Evolutionary conservation across 768 basidiomycete species (phyloP).

Genomic region (Mycena maculata): DNA sequence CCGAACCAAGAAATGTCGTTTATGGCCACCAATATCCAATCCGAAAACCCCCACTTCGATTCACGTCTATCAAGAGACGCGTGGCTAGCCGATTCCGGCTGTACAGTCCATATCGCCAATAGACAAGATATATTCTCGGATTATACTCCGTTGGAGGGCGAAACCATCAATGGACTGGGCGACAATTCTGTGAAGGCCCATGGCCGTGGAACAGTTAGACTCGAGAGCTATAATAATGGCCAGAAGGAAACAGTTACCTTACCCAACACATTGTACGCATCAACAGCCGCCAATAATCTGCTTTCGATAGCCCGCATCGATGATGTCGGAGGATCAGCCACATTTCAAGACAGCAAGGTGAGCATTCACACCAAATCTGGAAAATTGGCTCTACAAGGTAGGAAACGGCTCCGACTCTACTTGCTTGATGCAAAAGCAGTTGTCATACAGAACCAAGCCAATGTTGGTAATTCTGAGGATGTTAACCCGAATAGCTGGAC

Average conservation of each 20-base stretch:
- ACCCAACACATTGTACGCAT: neutral
- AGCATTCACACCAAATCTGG: neutral
- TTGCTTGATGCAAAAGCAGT: neutral
- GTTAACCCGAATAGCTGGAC: conserved; percentile 6
- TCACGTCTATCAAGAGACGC: no score
- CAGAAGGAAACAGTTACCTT: neutral
- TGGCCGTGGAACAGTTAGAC: no score
- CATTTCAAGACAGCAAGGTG: neutral
- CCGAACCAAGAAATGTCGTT: no score
- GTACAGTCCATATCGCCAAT: no score
- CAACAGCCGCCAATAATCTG: neutral
- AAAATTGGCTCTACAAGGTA: neutral
- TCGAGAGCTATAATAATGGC: no score
- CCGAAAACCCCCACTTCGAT: no score
- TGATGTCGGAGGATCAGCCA: neutral
- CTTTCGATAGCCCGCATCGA: neutral
- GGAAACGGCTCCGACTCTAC: neutral
- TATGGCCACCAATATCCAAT: neutral
- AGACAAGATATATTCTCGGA: no score
- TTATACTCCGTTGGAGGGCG: no score
- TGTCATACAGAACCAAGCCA: neutral
- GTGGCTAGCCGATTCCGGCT: no score
- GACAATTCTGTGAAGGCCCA: no score
- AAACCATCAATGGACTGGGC: no score
- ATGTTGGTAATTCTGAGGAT: neutral